Evolutionary conservation across 345 rosid genomes (phyloP).

Genomic region (Euphorbia peplus): DNA sequence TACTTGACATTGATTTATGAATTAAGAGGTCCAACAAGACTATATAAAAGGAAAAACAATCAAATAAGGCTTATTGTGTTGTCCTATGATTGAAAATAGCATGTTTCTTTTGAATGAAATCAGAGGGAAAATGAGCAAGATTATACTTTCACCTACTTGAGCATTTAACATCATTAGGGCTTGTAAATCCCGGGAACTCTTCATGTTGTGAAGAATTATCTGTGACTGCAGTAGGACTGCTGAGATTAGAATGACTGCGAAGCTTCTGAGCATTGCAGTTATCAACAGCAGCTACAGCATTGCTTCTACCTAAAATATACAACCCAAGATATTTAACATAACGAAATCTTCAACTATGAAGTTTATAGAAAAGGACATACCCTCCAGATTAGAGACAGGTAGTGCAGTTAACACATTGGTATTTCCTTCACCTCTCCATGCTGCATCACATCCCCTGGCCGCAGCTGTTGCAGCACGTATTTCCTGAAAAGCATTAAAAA

Average conservation of each 20-base stretch:
- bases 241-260: conserved; percentile 29
- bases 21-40: background rate
- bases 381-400: conserved; percentile 27
- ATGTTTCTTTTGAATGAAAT: background rate
- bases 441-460: conserved; percentile 34
- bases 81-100: background rate
- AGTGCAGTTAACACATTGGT: conserved; percentile 43
- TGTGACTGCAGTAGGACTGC: conserved; percentile 34
- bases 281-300: conserved; percentile 35
- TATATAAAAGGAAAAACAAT: background rate
- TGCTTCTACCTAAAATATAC: conserved; percentile 40
- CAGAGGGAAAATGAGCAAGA: conserved; percentile 14
- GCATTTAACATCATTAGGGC: conserved; percentile 49
- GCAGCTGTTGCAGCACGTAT: conserved; percentile 35
- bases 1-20: conserved; percentile 6
- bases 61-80: background rate
- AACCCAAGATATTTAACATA: conserved; percentile 12
- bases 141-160: conserved; percentile 43
- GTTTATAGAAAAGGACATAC: conserved; percentile 18
- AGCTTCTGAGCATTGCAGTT: conserved; percentile 31
- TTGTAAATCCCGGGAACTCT: conserved; percentile 73
- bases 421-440: conserved; percentile 47
- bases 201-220: conserved; percentile 46
- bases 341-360: conserved; percentile 10
- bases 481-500: conserved; percentile 39